A percentile compares a stretch with the other conserved stretches of the same genome.
phyloP scores from a whole-genome alignment of 176 grass and related monocot genomes.

The Ampelocalamus luodianensis region DNA sequence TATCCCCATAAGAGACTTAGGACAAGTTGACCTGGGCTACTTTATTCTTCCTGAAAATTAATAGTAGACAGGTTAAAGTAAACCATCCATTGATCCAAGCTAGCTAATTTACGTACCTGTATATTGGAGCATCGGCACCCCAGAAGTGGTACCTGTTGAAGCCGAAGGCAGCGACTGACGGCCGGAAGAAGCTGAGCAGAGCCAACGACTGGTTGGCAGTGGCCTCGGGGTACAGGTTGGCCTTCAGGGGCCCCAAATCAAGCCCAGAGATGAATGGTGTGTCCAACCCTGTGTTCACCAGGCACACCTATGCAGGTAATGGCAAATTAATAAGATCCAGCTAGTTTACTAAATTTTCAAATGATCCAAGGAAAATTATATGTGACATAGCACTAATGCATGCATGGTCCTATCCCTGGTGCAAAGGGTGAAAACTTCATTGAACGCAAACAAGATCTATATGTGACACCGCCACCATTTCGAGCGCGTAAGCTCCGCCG shows the following conservation, averaged over 20 bases:
- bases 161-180: not conserved
- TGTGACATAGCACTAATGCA: not conserved
- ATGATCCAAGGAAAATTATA: not conserved
- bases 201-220: not conserved
- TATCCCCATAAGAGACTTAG: too few species aligned
- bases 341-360: not conserved
- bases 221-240: constrained; percentile 14
- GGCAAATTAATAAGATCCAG: not conserved
- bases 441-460: too few species aligned
- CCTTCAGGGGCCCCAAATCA: constrained; percentile 34
- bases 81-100: not conserved
- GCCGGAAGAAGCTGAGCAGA: not conserved
- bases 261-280: constrained; percentile 35
- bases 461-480: not conserved
- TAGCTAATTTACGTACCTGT: not conserved
- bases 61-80: not conserved
- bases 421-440: not conserved
- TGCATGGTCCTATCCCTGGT: not conserved
- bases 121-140: not conserved
- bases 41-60: too few species aligned
- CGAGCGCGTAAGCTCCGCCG: not conserved
- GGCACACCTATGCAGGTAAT: constrained; percentile 14
- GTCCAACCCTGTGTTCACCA: constrained; percentile 22
- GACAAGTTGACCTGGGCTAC: too few species aligned
- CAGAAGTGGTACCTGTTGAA: constrained; percentile 13